Conservation (phyloP, 768 basidiomycete species). For the Gloeopeniophorella convolvens region DNA sequence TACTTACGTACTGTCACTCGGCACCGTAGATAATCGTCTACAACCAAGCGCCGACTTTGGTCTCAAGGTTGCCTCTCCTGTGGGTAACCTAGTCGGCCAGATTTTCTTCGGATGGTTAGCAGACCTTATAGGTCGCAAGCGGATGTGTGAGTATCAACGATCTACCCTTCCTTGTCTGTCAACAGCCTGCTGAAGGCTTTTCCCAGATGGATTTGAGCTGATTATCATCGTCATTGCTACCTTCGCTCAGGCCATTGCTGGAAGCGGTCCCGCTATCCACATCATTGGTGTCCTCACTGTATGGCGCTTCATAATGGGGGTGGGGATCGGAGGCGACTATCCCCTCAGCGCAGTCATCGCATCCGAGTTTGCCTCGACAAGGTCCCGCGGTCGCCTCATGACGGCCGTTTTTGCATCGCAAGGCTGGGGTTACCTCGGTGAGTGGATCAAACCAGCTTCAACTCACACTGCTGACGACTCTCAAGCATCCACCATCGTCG, state of each 20-base stretch:
- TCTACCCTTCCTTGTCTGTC: not conserved
- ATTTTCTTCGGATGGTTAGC: conserved; percentile 41
- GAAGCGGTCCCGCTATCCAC: conserved; percentile 55
- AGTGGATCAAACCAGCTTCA: conserved; percentile 20
- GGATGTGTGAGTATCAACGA: conserved; percentile 51
- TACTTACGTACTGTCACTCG: no score
- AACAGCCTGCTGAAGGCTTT: not conserved
- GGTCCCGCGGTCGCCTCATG: conserved; percentile 81
- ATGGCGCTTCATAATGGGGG: conserved; percentile 79
- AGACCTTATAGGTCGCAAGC: conserved; percentile 37
- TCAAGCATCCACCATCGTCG: conserved; percentile 61
- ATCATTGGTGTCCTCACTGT: conserved; percentile 73
- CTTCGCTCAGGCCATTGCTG: conserved; percentile 80
- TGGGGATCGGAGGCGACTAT: conserved; percentile 89
- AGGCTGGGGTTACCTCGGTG: conserved; percentile 82
- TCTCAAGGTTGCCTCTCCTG: conserved; percentile 37
- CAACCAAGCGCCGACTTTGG: conserved; percentile 36
- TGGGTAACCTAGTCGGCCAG: conserved; percentile 38
- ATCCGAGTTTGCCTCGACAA: conserved; percentile 82
- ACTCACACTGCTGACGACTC: not conserved
- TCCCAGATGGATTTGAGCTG: conserved; percentile 61
- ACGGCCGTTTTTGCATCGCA: conserved; percentile 81
- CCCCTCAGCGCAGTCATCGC: conserved; percentile 81
- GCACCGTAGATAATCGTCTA: conserved; percentile 27
- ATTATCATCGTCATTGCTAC: conserved; percentile 78